Evolutionary conservation across 179 eudicot species (phyloP).

Genomic region (Nepenthes alata): DNA sequence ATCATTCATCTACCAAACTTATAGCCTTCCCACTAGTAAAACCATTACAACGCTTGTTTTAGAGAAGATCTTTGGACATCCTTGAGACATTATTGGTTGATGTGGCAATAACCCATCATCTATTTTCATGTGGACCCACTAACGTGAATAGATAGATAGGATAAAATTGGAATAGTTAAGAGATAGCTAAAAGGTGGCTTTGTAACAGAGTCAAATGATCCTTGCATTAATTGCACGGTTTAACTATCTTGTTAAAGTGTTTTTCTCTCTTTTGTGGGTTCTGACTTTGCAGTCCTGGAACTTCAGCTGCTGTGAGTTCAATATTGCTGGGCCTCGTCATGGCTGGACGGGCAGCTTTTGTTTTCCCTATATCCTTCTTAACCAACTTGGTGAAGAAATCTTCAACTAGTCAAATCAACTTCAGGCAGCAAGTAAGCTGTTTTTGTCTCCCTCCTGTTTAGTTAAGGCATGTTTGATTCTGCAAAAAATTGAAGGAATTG

Average conservation of each 20-base stretch:
- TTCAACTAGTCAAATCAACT: constrained; percentile 27
- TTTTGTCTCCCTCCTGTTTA: constrained; percentile 3
- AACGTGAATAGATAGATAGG: no score
- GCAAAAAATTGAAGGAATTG: background rate
- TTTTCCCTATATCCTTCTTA: constrained; percentile 69
- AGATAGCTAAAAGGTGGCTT: no score
- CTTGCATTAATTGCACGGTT: background rate
- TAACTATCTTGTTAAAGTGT: background rate
- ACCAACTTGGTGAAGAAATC: constrained; percentile 47
- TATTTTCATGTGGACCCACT: background rate
- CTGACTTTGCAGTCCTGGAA: constrained; percentile 56
- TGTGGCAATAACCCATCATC: background rate
- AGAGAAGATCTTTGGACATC: no score
- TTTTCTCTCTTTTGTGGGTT: background rate
- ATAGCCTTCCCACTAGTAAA: no score
- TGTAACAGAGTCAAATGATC: no score
- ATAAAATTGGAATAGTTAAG: no score
- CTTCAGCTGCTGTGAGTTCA: constrained; percentile 65
- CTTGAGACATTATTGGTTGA: no score
- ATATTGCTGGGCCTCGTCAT: constrained; percentile 58
- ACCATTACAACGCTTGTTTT: no score
- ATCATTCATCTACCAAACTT: no score
- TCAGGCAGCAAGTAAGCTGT: constrained; percentile 62
- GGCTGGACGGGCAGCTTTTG: constrained; percentile 86
- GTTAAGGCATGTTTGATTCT: background rate